A percentile compares a stretch with the other conserved stretches of the same genome.
Conservation (phyloP, 345 rosid species). For the Pugionium dolabratum region DNA sequence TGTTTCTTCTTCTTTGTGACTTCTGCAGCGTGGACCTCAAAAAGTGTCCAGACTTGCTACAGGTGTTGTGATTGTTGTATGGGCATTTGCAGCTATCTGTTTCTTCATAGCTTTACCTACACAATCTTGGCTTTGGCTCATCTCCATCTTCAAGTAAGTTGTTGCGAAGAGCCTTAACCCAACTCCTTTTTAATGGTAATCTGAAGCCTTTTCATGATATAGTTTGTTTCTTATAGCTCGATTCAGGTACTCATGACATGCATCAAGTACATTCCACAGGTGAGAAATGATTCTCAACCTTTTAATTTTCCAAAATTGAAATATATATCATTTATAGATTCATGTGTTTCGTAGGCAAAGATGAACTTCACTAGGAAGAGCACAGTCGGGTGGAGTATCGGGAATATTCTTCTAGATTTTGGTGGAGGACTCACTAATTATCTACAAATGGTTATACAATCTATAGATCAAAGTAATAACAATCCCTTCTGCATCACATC, state of each 20-base stretch:
- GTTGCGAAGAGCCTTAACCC: neutral
- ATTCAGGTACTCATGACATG: constrained; percentile 85
- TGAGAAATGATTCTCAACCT: constrained; percentile 32
- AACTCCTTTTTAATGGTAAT: neutral
- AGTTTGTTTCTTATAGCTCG: constrained; percentile 54
- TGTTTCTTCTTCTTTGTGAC: constrained; percentile 4
- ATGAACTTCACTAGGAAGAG: constrained; percentile 86
- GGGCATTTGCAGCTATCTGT: constrained; percentile 66
- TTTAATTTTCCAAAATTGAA: neutral
- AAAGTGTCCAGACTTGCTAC: constrained; percentile 66
- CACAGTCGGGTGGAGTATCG: constrained; percentile 91
- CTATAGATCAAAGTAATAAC: constrained; percentile 76
- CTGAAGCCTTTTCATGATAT: constrained; percentile 1
- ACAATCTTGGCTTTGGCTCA: constrained; percentile 88
- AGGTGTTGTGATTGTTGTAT: constrained; percentile 54
- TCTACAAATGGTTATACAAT: constrained; percentile 70
- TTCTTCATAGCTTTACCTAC: constrained; percentile 72
- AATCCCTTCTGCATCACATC: constrained; percentile 20
- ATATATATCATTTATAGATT: constrained; percentile 1
- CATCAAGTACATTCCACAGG: constrained; percentile 92
- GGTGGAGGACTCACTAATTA: constrained; percentile 70
- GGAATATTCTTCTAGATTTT: constrained; percentile 86
- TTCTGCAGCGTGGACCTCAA: constrained; percentile 75
- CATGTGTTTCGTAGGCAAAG: constrained; percentile 50
- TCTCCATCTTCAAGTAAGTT: constrained; percentile 75